Conservation (phyloP, 2,329 filamentous ascomycete genomes). For the Domatiomyces catenatus region DNA sequence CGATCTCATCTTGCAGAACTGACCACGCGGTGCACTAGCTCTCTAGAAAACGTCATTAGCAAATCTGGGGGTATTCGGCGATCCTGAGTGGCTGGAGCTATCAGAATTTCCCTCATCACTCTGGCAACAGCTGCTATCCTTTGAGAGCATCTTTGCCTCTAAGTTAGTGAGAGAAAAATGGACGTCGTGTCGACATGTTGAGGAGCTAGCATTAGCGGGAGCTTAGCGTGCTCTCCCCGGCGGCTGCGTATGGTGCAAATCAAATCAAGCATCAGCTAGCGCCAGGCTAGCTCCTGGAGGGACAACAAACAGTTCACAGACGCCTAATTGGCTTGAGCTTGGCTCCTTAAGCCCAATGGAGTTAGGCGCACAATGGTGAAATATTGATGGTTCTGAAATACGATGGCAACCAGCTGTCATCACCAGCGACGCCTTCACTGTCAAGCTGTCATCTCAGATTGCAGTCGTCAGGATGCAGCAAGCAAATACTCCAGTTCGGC, state of each 20-base stretch:
- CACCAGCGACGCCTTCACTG: neutral
- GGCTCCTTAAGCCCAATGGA: neutral
- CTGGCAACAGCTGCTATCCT: neutral
- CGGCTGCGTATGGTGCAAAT: too few species aligned
- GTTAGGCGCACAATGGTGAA: neutral
- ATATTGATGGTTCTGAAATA: neutral
- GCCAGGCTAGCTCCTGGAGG: too few species aligned
- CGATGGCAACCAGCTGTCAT: neutral
- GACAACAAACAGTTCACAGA: too few species aligned
- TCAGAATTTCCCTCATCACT: neutral
- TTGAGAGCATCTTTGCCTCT: neutral
- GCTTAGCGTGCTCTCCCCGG: too few species aligned
- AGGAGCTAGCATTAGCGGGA: too few species aligned
- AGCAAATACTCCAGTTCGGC: conserved; percentile 17
- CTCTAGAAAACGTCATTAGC: neutral
- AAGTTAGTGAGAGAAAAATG: too few species aligned
- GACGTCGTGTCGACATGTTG: too few species aligned
- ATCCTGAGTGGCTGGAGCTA: neutral
- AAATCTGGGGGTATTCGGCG: neutral
- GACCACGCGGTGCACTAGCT: neutral
- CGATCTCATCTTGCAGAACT: neutral
- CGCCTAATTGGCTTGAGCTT: too few species aligned
- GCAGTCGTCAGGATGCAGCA: conserved; percentile 16
- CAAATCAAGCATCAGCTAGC: too few species aligned
- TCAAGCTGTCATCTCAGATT: conserved; percentile 10